phyloP scores from a whole-genome alignment of 1,284 basidiomycete species.

The Boletellus deceptivus region DNA sequence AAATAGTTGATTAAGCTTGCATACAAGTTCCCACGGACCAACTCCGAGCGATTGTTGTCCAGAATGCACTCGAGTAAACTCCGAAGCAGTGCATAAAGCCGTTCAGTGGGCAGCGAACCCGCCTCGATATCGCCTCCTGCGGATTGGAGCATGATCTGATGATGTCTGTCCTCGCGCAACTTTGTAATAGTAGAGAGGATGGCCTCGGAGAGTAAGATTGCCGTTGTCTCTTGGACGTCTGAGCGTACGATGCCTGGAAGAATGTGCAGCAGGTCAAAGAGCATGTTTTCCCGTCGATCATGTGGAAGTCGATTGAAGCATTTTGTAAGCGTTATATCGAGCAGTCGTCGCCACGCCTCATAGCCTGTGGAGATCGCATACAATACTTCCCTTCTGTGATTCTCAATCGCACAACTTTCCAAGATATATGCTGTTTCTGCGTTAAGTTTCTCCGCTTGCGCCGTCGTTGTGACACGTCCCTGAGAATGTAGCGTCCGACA shows the following conservation, averaged over 20 bases:
- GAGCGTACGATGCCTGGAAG: slow-evolving; percentile 62
- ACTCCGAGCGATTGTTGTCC: slow-evolving; percentile 77
- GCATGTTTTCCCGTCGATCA: slow-evolving; percentile 78
- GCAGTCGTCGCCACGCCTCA: slow-evolving; percentile 78
- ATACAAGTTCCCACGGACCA: slow-evolving; percentile 97
- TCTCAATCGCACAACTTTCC: slow-evolving; percentile 82
- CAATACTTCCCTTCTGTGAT: slow-evolving; percentile 78
- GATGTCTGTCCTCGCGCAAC: slow-evolving; percentile 72
- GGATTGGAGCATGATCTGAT: slow-evolving; percentile 64
- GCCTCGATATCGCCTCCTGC: slow-evolving; percentile 60
- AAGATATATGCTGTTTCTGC: slow-evolving; percentile 75
- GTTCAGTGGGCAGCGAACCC: slow-evolving; percentile 74
- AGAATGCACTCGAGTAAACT: slow-evolving; percentile 76
- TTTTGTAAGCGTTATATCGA: slow-evolving; percentile 82
- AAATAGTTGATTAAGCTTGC: slow-evolving; percentile 88
- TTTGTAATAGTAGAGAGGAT: slow-evolving; percentile 83
- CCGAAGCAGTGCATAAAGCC: slow-evolving; percentile 74
- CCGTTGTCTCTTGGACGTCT: slow-evolving; percentile 68
- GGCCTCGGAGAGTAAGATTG: slow-evolving; percentile 79
- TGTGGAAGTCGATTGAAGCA: slow-evolving; percentile 80
- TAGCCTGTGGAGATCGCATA: slow-evolving; percentile 71
- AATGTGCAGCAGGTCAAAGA: slow-evolving; percentile 85
- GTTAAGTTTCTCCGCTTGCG: slow-evolving; percentile 67
- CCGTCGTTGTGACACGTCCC: slow-evolving; percentile 61
- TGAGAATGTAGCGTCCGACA: slow-evolving; percentile 64